Conservation (phyloP, 1,284 basidiomycete species). For the Cerrena zonata region DNA sequence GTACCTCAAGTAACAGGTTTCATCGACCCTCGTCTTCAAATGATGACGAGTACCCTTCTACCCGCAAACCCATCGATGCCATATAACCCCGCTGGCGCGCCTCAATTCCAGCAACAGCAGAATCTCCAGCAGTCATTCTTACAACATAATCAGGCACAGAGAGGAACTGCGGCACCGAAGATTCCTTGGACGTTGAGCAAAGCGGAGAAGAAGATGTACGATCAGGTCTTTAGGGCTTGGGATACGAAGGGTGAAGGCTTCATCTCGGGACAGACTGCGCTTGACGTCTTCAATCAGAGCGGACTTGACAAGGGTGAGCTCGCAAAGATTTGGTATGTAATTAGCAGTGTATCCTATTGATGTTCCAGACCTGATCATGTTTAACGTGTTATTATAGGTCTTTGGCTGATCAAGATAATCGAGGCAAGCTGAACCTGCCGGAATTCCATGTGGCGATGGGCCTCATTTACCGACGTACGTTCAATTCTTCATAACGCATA, state of each 20-base stretch:
- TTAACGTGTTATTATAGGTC: conserved; percentile 50
- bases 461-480: conserved; percentile 88
- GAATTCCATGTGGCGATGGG: conserved; percentile 99
- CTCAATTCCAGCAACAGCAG: conserved; percentile 47
- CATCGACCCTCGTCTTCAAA: conserved; percentile 74
- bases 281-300: conserved; percentile 93
- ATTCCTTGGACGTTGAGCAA: conserved; percentile 87
- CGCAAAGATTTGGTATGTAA: conserved; percentile 81
- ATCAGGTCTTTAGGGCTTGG: conserved; percentile 96
- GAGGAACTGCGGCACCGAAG: conserved; percentile 66
- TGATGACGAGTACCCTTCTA: conserved; percentile 86
- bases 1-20: conserved; percentile 78
- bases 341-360: not conserved
- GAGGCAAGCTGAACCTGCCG: conserved; percentile 88
- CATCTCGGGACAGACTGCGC: conserved; percentile 80
- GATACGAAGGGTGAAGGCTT: conserved; percentile 81
- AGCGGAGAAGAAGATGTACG: conserved; percentile 94
- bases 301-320: conserved; percentile 86
- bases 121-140: conserved; percentile 74
- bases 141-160: conserved; percentile 71
- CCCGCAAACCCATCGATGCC: conserved; percentile 64
- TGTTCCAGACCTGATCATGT: not conserved
- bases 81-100: conserved; percentile 53
- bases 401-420: conserved; percentile 83
- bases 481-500: not conserved